These are phyloP conservation scores for Kregervanrija fluxuum DNA, from an alignment of 805 yeast genomes.

Conservation along the genomic window DNA sequence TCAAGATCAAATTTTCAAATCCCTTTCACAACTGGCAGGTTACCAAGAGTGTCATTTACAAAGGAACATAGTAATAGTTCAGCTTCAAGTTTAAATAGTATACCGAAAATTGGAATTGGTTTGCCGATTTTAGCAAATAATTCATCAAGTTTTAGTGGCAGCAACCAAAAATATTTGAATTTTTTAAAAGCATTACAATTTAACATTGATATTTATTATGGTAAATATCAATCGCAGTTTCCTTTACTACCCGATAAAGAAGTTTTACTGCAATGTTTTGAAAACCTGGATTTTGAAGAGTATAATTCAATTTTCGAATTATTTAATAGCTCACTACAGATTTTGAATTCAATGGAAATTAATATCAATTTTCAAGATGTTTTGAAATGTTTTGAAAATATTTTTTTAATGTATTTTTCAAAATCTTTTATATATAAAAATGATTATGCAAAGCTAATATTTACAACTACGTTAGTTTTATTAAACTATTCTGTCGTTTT, in stretches of 20 bases:
- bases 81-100: neutral
- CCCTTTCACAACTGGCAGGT: slow-evolving; percentile 5
- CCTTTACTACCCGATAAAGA: slow-evolving; percentile 37
- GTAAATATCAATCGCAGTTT: slow-evolving; percentile 35
- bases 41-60: slow-evolving; percentile 15
- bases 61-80: slow-evolving; percentile 21
- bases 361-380: slow-evolving; percentile 27
- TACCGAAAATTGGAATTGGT: neutral
- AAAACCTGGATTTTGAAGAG: slow-evolving; percentile 24
- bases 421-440: slow-evolving; percentile 24
- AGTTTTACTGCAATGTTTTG: slow-evolving; percentile 20
- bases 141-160: too few relatives aligned
- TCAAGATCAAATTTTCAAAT: slow-evolving; percentile 1
- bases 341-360: slow-evolving; percentile 26
- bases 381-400: slow-evolving; percentile 28
- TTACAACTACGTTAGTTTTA: slow-evolving; percentile 32
- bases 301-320: slow-evolving; percentile 30
- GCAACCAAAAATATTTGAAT: slow-evolving; percentile 13
- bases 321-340: slow-evolving; percentile 34
- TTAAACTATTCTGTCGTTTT: slow-evolving; percentile 51
- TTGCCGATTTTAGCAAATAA: neutral
- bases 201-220: slow-evolving; percentile 35
- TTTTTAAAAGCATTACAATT: slow-evolving; percentile 23
- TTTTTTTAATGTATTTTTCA: slow-evolving; percentile 31
- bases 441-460: slow-evolving; percentile 24